Evolutionary conservation across 225 moss, liverwort and hornwort genomes (phyloP), one percentile per base, ranked within the genome.

Genomic region (Marchantia polymorpha): DNA sequence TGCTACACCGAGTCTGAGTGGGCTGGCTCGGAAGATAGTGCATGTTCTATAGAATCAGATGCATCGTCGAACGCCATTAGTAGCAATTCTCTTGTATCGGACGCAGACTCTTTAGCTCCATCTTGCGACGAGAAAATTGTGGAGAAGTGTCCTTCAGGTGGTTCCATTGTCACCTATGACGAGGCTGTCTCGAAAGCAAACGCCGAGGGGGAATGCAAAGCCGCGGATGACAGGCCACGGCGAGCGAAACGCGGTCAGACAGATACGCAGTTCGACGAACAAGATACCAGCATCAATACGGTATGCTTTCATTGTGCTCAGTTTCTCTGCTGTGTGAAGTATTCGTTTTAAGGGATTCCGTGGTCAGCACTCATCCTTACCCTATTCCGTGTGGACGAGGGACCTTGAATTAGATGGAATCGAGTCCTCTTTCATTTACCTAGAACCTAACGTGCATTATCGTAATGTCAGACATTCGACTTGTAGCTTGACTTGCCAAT

Each of bases 81-180:
- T 27, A 78, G 64, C 7, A 76, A 84, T 29, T 84, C 69, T 7
- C 77, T 77, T 49, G 47, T 77, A 17, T 87, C 79, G 22, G 87
- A 84, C 39, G 83, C 75, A 0, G 86, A 78, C 29, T 84, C 80
- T 4, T 56, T 64, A 16, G 49, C 72, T 7, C 60, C 74, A 20
- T 9, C 48, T 0, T 73, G 46, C 7, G 83, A 83, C 31, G 84
- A 82, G 19, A 81, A 55, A 26, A 51, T 64, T 10, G 72, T 78
- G 59, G 75, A 80, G 22, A 83, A 80, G 17, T 84, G 87, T 72
- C 82, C 84, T 11, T 87, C 87, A 0, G 87, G 84, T 20, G 70
- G 80, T 8, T 87, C 87, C 51, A 84, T 87, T 55, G 84, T 87
- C 31, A 87, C 87, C 2, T 87, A 78, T 39, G 86, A 86, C 60